Percentiles rank a stretch among this genome's conserved stretches.
Evolutionary conservation across 768 basidiomycete species (phyloP).

Genomic region (Tulasnella sp.): DNA sequence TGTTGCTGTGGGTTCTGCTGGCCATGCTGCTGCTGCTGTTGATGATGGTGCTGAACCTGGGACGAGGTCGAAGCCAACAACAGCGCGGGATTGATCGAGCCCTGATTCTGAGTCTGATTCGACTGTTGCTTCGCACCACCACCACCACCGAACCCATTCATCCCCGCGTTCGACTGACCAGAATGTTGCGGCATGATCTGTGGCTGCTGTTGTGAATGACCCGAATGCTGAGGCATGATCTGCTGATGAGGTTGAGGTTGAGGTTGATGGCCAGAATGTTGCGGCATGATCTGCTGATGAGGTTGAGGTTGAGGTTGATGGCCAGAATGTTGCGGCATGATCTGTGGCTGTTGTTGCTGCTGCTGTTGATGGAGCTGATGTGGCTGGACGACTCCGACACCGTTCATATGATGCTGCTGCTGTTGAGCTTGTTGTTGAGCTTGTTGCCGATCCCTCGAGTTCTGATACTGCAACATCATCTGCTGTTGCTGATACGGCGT

Average conservation of each 20-base stretch:
- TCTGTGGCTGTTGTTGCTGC: conserved; percentile 18
- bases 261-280: background rate
- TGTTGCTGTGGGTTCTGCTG: conserved; percentile 21
- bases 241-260: background rate
- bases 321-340: conserved; percentile 16
- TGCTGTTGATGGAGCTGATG: background rate
- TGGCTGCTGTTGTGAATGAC: conserved; percentile 18
- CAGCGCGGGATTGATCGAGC: conserved; percentile 1
- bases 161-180: conserved; percentile 9
- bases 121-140: background rate
- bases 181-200: conserved; percentile 14
- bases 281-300: background rate
- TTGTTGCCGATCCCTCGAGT: conserved; percentile 19
- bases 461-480: conserved; percentile 17
- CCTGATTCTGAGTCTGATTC: background rate
- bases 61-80: background rate
- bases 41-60: background rate
- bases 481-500: conserved; percentile 23
- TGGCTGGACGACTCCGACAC: conserved; percentile 15
- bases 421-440: conserved; percentile 23
- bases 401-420: conserved; percentile 19
- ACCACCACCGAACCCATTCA: background rate
- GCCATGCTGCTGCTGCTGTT: conserved; percentile 8
- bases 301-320: conserved; percentile 11
- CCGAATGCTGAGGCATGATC: conserved; percentile 8